A percentile compares a stretch with the other conserved stretches of the same genome.
Evolutionary conservation across 495 filamentous ascomycete species (phyloP).

Genomic region (Aspergillus cavernicola): DNA sequence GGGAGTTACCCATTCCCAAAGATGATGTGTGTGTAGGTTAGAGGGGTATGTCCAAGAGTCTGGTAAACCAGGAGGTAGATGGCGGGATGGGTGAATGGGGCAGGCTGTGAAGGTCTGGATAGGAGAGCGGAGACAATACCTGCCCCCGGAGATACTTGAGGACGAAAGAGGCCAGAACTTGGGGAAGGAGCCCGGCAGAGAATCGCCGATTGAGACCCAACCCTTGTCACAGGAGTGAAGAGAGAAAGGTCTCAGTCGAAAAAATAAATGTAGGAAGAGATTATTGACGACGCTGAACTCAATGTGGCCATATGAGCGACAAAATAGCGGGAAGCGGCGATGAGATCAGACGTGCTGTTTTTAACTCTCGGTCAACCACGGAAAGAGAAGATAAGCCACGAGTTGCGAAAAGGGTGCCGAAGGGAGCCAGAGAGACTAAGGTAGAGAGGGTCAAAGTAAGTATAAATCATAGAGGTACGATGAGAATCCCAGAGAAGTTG

Average conservation of each 20-base stretch:
- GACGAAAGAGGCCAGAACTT: conserved; percentile 6
- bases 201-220: neutral
- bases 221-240: neutral
- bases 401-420: neutral
- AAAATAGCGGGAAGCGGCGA: conserved; percentile 19
- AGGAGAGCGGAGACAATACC: conserved; percentile 20
- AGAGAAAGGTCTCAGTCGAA: neutral
- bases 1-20: conserved; percentile 55
- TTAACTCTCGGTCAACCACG: conserved; percentile 17
- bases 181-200: neutral
- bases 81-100: conserved; percentile 4
- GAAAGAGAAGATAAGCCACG: conserved; percentile 9
- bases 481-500: neutral
- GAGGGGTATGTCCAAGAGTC: neutral
- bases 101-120: conserved; percentile 16
- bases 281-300: conserved; percentile 8
- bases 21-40: conserved; percentile 6
- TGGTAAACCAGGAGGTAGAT: neutral
- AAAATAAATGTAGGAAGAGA: conserved; percentile 9
- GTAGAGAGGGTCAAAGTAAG: neutral
- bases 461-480: neutral
- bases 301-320: conserved; percentile 29
- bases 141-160: conserved; percentile 11
- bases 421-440: neutral
- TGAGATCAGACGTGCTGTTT: conserved; percentile 25